These are phyloP conservation scores for Macrocybe gigantea DNA, from an alignment of 768 basidiomycete species.

Conservation along the genomic window DNA sequence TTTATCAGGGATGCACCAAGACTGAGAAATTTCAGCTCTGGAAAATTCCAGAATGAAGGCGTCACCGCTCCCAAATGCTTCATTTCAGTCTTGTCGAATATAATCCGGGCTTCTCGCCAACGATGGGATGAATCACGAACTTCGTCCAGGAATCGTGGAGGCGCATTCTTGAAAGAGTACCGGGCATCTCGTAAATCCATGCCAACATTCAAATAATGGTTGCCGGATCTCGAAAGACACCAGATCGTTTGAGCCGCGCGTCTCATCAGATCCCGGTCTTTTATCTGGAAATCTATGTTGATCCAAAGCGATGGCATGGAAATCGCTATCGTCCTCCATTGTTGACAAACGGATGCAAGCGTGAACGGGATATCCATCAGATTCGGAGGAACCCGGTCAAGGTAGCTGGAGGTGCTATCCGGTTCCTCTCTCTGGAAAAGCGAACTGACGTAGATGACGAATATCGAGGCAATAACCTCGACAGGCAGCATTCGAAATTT, in stretches of 20 bases:
- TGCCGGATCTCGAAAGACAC: background rate
- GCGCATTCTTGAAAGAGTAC: no score
- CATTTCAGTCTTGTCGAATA: no score
- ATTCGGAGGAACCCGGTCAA: background rate
- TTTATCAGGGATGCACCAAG: no score
- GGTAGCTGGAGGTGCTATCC: background rate
- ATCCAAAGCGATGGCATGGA: conserved; percentile 1
- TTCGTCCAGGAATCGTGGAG: no score
- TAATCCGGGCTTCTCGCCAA: no score
- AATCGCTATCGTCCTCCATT: background rate
- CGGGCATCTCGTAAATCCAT: background rate
- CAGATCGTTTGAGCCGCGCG: background rate
- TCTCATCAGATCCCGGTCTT: background rate
- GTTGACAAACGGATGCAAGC: background rate
- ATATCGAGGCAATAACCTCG: no score
- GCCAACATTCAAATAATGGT: background rate
- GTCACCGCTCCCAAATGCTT: no score
- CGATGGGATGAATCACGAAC: no score
- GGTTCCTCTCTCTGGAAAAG: background rate
- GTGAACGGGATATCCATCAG: background rate
- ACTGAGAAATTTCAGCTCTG: no score
- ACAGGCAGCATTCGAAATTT: no score
- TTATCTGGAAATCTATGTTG: background rate
- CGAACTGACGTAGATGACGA: background rate
- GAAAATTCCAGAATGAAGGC: no score